A percentile compares a stretch with the other conserved stretches of the same genome.
Conservation (phyloP, 1,284 basidiomycete species). For the Ceratobasidium sp. region DNA sequence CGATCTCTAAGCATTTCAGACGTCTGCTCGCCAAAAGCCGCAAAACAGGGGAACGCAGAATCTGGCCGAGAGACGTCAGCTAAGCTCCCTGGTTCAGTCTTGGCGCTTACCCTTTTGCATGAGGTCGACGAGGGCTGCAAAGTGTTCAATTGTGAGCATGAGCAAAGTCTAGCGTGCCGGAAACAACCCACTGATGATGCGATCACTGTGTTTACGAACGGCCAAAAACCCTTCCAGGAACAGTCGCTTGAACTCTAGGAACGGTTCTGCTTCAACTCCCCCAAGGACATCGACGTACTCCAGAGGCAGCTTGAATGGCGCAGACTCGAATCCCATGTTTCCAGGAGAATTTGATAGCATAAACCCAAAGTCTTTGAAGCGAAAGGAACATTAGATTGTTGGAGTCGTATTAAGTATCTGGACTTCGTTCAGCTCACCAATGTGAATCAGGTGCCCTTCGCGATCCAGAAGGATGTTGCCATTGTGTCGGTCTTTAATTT, state of each 20-base stretch:
- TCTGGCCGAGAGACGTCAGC: constrained; percentile 65
- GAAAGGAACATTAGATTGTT: constrained; percentile 69
- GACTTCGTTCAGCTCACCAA: constrained; percentile 48
- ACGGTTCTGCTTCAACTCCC: constrained; percentile 83
- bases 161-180: background rate
- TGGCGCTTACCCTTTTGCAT: constrained; percentile 87
- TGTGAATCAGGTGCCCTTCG: constrained; percentile 88
- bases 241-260: constrained; percentile 85
- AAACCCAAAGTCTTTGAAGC: constrained; percentile 89
- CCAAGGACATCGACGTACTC: constrained; percentile 97
- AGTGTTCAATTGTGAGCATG: constrained; percentile 28
- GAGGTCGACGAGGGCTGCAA: constrained; percentile 87
- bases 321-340: constrained; percentile 98
- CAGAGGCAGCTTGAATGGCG: constrained; percentile 94
- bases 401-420: background rate
- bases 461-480: constrained; percentile 98
- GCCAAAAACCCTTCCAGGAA: constrained; percentile 96
- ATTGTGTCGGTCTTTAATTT: constrained; percentile 99
- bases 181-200: constrained; percentile 87
- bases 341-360: constrained; percentile 98
- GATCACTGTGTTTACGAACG: constrained; percentile 95
- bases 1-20: constrained; percentile 89
- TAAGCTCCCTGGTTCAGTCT: constrained; percentile 8
- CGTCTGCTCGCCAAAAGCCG: constrained; percentile 91
- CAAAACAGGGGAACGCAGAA: constrained; percentile 93